These are phyloP conservation scores for Flaveria floridana DNA, from an alignment of 140 eudicot genomes.

Conservation along the genomic window DNA sequence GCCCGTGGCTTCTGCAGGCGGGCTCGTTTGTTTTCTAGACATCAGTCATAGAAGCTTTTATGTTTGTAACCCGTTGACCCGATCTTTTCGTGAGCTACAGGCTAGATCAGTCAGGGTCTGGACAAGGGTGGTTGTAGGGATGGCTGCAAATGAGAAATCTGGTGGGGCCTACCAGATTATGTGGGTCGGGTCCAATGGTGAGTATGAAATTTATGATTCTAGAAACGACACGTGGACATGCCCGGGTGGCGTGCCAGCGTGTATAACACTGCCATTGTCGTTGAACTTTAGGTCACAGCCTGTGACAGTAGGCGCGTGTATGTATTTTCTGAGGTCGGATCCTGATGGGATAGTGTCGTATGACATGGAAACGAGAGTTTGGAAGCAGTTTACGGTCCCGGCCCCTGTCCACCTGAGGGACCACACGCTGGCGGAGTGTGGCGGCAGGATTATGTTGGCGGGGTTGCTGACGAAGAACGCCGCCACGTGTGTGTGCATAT, in stretches of 20 bases:
- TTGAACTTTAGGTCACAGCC: constrained; percentile 85
- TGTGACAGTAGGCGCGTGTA: constrained; percentile 47
- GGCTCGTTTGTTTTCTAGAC: constrained; percentile 84
- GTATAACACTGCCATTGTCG: constrained; percentile 64
- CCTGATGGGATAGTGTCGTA: constrained; percentile 87
- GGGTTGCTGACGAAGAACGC: constrained; percentile 89
- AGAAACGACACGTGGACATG: constrained; percentile 49
- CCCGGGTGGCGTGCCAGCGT: constrained; percentile 63
- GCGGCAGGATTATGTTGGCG: constrained; percentile 75
- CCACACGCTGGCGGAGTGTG: constrained; percentile 71
- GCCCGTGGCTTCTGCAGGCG: constrained; percentile 93
- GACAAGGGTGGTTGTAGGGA: constrained; percentile 92
- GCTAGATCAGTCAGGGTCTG: constrained; percentile 74
- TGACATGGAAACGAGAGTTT: constrained; percentile 45
- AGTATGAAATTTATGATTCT: constrained; percentile 75
- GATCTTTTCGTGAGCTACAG: constrained; percentile 71
- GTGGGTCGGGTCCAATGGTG: constrained; percentile 84
- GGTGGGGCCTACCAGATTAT: constrained; percentile 60
- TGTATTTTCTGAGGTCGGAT: constrained; percentile 70
- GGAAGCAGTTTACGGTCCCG: constrained; percentile 80
- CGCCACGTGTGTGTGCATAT: constrained; percentile 88
- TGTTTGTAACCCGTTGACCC: constrained; percentile 81
- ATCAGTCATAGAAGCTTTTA: constrained; percentile 77
- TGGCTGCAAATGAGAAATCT: constrained; percentile 36
- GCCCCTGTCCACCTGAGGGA: constrained; percentile 66